phyloP scores from a whole-genome alignment of 1,139 yeast species.

The Pneumocystis sp. region DNA sequence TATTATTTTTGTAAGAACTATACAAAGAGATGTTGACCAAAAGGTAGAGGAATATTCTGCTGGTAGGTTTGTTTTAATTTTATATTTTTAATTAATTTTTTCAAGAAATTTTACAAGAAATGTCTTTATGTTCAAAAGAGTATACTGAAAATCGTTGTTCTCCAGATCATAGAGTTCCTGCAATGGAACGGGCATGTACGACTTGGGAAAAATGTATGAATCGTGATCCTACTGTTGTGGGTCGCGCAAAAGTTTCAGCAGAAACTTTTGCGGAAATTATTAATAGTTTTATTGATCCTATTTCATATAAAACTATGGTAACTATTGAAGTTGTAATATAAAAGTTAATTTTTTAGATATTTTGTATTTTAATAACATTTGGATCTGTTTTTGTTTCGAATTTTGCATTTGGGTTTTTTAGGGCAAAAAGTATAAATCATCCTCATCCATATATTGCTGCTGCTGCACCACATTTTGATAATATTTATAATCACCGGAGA shows the following conservation, averaged over 20 bases:
- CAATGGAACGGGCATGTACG: constrained; percentile 55
- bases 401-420: constrained; percentile 12
- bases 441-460: constrained; percentile 1
- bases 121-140: constrained; percentile 54
- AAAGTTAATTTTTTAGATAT: constrained; percentile 8
- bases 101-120: constrained; percentile 44
- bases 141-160: constrained; percentile 60
- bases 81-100: constrained; percentile 17
- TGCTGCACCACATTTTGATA: not conserved
- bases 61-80: not conserved
- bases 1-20: constrained; percentile 40
- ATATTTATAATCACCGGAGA: not conserved
- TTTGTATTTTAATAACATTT: constrained; percentile 15
- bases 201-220: constrained; percentile 77
- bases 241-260: constrained; percentile 61
- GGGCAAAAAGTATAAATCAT: constrained; percentile 8
- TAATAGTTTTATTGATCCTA: constrained; percentile 60
- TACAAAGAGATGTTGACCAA: constrained; percentile 55
- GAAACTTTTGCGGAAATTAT: constrained; percentile 70
- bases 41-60: constrained; percentile 44
- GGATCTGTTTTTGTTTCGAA: constrained; percentile 18
- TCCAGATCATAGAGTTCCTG: constrained; percentile 43
- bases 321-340: not conserved
- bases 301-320: constrained; percentile 55
- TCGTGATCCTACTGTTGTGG: constrained; percentile 66